phyloP scores from a whole-genome alignment of 78 protist genomes.

The Andalucia godoyi region DNA sequence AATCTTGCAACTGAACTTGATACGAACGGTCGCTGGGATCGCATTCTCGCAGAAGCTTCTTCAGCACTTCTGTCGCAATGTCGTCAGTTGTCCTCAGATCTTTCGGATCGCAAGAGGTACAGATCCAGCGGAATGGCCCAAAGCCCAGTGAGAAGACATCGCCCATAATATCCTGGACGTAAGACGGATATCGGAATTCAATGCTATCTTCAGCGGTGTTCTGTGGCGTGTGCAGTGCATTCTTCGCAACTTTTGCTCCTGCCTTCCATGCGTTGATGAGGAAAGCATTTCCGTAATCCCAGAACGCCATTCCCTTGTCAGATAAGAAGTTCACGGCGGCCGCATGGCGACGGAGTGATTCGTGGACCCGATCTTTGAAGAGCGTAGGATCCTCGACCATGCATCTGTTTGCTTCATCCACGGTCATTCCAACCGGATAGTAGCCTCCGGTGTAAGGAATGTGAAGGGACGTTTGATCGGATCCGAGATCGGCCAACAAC shows the following conservation, averaged over 20 bases:
- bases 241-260: conserved; percentile 55
- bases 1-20: conserved; percentile 63
- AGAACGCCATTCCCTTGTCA: conserved; percentile 68
- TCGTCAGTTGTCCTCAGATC: conserved; percentile 65
- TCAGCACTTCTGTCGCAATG: conserved; percentile 56
- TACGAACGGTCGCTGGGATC: conserved; percentile 17
- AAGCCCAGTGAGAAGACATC: conserved; percentile 64
- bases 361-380: conserved; percentile 62
- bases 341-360: conserved; percentile 52
- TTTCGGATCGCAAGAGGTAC: conserved; percentile 37
- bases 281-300: conserved; percentile 80
- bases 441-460: conserved; percentile 84
- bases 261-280: conserved; percentile 64
- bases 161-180: conserved; percentile 78
- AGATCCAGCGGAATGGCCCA: conserved; percentile 90
- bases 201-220: conserved; percentile 4
- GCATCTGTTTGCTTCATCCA: conserved; percentile 63
- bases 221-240: too few species aligned
- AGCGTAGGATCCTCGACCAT: conserved; percentile 56
- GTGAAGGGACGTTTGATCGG: conserved; percentile 84
- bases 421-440: conserved; percentile 65
- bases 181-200: conserved; percentile 64
- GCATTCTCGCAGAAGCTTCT: conserved; percentile 15
- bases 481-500: conserved; percentile 61
- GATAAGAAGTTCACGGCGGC: conserved; percentile 53